Conservation (phyloP, 495 filamentous ascomycete species). For the Tuber calosporum region DNA sequence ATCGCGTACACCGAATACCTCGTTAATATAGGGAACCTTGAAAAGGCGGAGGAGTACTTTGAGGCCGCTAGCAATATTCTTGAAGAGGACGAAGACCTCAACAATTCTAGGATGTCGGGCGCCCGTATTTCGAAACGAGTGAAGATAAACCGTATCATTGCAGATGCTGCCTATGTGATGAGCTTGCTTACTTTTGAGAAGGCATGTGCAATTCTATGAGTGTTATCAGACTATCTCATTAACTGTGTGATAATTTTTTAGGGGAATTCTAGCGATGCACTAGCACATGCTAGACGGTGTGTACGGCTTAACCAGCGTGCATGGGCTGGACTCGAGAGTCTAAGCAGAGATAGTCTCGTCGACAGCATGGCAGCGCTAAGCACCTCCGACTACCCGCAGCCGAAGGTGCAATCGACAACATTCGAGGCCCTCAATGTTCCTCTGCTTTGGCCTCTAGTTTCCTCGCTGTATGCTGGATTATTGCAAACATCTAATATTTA, state of each 20-base stretch:
- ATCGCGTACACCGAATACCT: conserved; percentile 69
- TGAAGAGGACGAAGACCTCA: conserved; percentile 38
- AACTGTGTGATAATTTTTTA: conserved; percentile 18
- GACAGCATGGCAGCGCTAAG: conserved; percentile 30
- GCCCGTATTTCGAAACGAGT: conserved; percentile 28
- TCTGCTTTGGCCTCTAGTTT: conserved; percentile 72
- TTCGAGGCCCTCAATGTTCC: conserved; percentile 50
- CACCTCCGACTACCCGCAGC: conserved; percentile 26
- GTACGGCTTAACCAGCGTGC: conserved; percentile 39
- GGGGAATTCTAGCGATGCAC: conserved; percentile 39
- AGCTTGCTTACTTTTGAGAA: conserved; percentile 40
- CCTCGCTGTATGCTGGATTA: conserved; percentile 60
- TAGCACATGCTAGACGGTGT: conserved; percentile 39
- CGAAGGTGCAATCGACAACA: conserved; percentile 25
- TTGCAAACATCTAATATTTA: conserved; percentile 67
- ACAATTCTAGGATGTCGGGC: conserved; percentile 33
- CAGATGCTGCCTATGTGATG: conserved; percentile 49
- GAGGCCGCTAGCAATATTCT: conserved; percentile 19
- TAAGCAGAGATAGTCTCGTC: conserved; percentile 34
- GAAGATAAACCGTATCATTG: conserved; percentile 42
- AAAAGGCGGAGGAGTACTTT: conserved; percentile 49
- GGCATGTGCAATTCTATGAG: conserved; percentile 26
- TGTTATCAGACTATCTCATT: conserved; percentile 14
- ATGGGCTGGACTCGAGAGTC: conserved; percentile 42
- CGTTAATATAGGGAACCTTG: conserved; percentile 57